Conservation (phyloP, 1,139 yeast genomes). For the Scheffersomyces titani region DNA sequence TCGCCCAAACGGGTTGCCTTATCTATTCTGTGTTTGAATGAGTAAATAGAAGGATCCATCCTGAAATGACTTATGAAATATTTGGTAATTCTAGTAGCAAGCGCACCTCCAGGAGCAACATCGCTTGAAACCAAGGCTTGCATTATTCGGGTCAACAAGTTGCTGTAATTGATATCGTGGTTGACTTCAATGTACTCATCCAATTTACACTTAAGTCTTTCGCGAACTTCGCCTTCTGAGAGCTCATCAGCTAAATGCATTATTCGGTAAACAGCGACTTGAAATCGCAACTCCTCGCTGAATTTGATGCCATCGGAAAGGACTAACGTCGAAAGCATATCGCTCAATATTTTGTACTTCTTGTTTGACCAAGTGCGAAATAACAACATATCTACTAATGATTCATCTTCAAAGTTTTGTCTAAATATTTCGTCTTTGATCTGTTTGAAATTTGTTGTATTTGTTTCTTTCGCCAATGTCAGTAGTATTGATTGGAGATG, state of each 20-base stretch:
- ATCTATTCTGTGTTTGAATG: slow-evolving; percentile 34
- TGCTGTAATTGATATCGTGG: slow-evolving; percentile 6
- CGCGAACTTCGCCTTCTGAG: slow-evolving; percentile 10
- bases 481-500: slow-evolving; percentile 1
- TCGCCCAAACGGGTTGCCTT: slow-evolving; percentile 24
- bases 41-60: slow-evolving; percentile 21
- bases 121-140: slow-evolving; percentile 19
- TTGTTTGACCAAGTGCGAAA: slow-evolving; percentile 13
- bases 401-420: slow-evolving; percentile 27
- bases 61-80: slow-evolving; percentile 13
- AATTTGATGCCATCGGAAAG: slow-evolving; percentile 24
- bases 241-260: slow-evolving; percentile 1
- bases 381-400: slow-evolving; percentile 21
- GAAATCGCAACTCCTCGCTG: slow-evolving; percentile 20
- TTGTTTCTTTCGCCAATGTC: slow-evolving; percentile 6
- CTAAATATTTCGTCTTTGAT: slow-evolving; percentile 19
- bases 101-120: slow-evolving; percentile 22
- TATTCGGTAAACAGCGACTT: slow-evolving; percentile 15
- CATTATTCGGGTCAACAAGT: slow-evolving; percentile 17
- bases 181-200: slow-evolving; percentile 3
- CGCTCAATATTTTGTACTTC: slow-evolving; percentile 6
- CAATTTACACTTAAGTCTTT: slow-evolving; percentile 4
- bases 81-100: slow-evolving; percentile 14
- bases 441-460: slow-evolving; percentile 9
- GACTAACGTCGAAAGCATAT: slow-evolving; percentile 18